Base-by-base conservation (phyloP, 805 yeast species). In the Kazachstania taianensis region DNA sequence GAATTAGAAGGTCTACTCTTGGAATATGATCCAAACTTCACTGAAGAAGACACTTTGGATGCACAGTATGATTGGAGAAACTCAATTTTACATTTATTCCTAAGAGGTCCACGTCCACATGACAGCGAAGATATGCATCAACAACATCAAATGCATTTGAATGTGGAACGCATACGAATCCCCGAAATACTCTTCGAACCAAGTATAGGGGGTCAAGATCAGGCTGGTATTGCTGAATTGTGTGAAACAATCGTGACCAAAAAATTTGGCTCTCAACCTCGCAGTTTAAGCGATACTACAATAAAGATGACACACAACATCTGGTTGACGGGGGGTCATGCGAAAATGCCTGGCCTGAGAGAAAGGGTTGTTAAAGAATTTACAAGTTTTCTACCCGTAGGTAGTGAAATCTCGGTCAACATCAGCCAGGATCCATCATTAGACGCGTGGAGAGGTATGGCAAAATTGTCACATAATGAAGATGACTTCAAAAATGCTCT, bases 391-490 rank as follows among this genome's bases (percentile, higher is more conserved):
- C 61, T 92, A 35, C 97, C 97, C 0, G 68, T 67, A 2, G 80
- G 73, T 1, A 62, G 81, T 0, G 69, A 73, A 0, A 59, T 87
- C 24, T 60, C 66, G 5, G 80, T 87, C 1, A 62, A 79, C 37
- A 52, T 60, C 13, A 92, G 95, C 0, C 44, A 57, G 2, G 76
- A 83, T 53, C 89, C 95, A 2, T 46, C 72, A 1, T 50, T 72
- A 20, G 98, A 89, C 57, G 74, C 96, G 1, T 92, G 98, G 97
- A 78, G 67, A 49, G 98, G 98, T 20, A 86, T 92, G 94, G 77
- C 83, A 9, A 70, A 72, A 49, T 83, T 94, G 82, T 65, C 87
- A 5, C 48, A 49, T 3, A 65, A 70, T 16, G 67, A 59, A 1
- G 73, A 67, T 13, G 57, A 54, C 2, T 66, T 70, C 26, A 48